phyloP scores from a whole-genome alignment of 768 basidiomycete species.

The Tulasnella sp. region DNA sequence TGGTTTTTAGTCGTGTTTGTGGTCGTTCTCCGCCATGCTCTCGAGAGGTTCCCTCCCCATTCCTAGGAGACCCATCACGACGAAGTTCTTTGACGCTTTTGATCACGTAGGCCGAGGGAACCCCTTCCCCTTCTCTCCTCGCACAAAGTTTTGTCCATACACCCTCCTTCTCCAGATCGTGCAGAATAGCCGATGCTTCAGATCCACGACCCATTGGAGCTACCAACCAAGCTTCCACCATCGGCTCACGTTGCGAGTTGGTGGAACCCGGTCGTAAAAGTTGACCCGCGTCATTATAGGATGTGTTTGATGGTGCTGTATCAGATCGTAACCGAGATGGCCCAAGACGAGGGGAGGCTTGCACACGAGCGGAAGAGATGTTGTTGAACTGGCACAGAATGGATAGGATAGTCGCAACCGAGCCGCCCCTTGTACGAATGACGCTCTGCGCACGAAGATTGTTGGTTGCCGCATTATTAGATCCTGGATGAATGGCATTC shows the following conservation, averaged over 20 bases:
- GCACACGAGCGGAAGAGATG: background rate
- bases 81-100: conserved; percentile 33
- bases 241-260: conserved; percentile 20
- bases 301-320: background rate
- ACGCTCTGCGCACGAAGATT: conserved; percentile 66
- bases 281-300: background rate
- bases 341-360: background rate
- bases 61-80: background rate
- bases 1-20: conserved; percentile 41
- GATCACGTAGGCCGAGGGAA: conserved; percentile 74
- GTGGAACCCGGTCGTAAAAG: too few relatives aligned
- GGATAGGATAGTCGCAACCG: conserved; percentile 58
- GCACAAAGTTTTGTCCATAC: conserved; percentile 67
- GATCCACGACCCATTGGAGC: conserved; percentile 64
- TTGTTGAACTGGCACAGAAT: conserved; percentile 54
- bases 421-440: conserved; percentile 54
- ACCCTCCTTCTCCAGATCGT: conserved; percentile 54
- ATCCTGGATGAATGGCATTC: conserved; percentile 19
- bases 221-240: conserved; percentile 56
- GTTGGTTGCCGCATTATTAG: conserved; percentile 43
- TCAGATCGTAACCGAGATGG: background rate
- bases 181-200: conserved; percentile 52
- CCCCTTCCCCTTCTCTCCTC: conserved; percentile 57
- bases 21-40: conserved; percentile 10
- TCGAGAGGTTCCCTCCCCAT: conserved; percentile 5